phyloP scores from a whole-genome alignment of 139 green algal species.

The Pleodorina starrii region DNA sequence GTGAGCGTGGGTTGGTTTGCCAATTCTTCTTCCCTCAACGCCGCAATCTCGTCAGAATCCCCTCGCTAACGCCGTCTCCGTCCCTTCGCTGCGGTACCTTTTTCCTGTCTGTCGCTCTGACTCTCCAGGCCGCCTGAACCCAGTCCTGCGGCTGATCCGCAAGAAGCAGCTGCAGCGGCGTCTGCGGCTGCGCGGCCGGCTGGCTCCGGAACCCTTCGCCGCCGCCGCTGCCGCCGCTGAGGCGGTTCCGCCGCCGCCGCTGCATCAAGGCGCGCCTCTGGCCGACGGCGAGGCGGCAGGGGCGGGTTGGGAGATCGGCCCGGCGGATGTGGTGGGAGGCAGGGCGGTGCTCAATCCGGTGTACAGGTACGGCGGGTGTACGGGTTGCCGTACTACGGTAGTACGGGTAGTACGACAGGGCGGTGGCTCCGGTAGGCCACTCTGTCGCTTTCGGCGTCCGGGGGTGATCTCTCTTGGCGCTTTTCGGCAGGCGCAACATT shows the following conservation, averaged over 20 bases:
- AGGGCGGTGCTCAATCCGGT: conserved; percentile 29
- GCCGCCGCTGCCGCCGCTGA: not conserved
- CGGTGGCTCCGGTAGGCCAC: too few relatives aligned
- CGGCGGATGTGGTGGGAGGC: conserved; percentile 10
- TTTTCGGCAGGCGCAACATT: too few relatives aligned
- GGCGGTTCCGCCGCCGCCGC: not conserved
- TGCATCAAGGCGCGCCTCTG: not conserved
- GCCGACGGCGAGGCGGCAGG: not conserved
- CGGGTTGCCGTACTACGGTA: too few relatives aligned
- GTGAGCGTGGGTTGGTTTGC: too few relatives aligned
- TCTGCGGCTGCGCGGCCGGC: conserved; percentile 7
- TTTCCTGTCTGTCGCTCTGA: not conserved
- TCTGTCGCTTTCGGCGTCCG: too few relatives aligned
- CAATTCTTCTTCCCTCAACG: too few relatives aligned
- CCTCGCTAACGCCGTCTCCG: too few relatives aligned
- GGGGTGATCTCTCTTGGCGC: too few relatives aligned
- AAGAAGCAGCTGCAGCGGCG: conserved; percentile 49
- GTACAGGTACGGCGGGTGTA: not conserved
- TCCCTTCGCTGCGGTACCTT: too few relatives aligned
- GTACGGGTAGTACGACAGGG: too few relatives aligned
- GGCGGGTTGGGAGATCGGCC: conserved; percentile 5
- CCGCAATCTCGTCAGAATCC: too few relatives aligned
- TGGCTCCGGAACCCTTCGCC: not conserved
- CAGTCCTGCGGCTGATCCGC: conserved; percentile 37
- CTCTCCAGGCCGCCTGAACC: not conserved